Base-by-base conservation (phyloP, 768 basidiomycete species). In the Chalciporus sphaerocephalus region DNA sequence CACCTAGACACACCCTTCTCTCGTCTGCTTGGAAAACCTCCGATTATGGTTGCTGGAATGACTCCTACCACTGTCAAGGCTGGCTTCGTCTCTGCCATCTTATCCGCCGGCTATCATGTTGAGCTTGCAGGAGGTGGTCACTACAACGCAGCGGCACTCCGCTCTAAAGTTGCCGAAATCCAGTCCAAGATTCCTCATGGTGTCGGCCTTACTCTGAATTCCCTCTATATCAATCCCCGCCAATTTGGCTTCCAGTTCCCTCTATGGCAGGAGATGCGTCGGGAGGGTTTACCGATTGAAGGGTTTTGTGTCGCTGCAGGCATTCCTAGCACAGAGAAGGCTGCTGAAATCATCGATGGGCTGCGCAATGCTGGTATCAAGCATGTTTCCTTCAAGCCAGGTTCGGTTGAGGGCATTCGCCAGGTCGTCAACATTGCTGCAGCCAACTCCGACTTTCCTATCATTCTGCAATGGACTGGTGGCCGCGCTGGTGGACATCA, bases 41-140 rank as follows among this genome's bases (percentile, higher is more conserved):
- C 96, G 25, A 87, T 99, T 68, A 98, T 98, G 96, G 93, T 99
- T 30, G 95, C 94, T 39, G 96, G 96, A 48, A 98, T 99, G 96
- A 99, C 96, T 0, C 96, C 96, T 0, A 87, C 87, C 1, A 99
- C 96, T 24, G 96, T 99, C 53, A 86, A 94, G 64, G 86, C 86
- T 24, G 93, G 93, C 15, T 95, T 98, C 65, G 94, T 97, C 58
- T 84, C 85, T 48, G 94, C 96, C 7, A 79, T 95, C 37, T 82
- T 96, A 55, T 79, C 85, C 51, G 94, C 96, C 21, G 95, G 95
- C 1, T 98, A 86, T 66, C 96, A 99, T 65, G 77, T 97, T 58
- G 96, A 99, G 68, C 79, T 99, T 51, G 96, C 96, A 42, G 96
- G 96, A 50, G 96, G 96, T 42, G 96, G 93, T 12, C 96, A 99